Evolutionary conservation across 1,284 basidiomycete genomes (phyloP).

Genomic region (Cryptococcus wingfieldii): DNA sequence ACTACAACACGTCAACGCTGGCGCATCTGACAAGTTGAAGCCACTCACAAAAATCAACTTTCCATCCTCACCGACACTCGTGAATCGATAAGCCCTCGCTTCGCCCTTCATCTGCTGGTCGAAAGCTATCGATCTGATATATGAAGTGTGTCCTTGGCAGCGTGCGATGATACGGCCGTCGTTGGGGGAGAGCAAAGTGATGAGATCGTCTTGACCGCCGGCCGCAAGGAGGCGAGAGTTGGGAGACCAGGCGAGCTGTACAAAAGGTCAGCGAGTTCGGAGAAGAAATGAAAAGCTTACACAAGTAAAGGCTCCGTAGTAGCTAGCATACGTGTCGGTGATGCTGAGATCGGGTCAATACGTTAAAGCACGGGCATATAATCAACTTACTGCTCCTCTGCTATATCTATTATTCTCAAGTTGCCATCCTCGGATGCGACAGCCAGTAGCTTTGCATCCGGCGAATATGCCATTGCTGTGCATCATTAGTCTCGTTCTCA

Average conservation of each 20-base stretch:
- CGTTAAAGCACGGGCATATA: not conserved
- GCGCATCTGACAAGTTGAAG: not conserved
- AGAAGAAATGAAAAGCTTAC: slow-evolving; percentile 16
- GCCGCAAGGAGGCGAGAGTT: slow-evolving; percentile 89
- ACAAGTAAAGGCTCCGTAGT: slow-evolving; percentile 84
- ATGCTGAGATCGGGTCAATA: slow-evolving; percentile 53
- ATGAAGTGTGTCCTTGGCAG: slow-evolving; percentile 94
- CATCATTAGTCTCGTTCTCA: not conserved
- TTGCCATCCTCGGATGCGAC: slow-evolving; percentile 85
- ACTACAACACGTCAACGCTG: slow-evolving; percentile 52
- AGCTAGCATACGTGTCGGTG: slow-evolving; percentile 83
- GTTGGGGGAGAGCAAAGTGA: slow-evolving; percentile 75
- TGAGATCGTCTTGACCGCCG: slow-evolving; percentile 88
- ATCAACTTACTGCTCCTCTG: slow-evolving; percentile 68
- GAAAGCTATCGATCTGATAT: slow-evolving; percentile 83
- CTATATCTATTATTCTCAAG: slow-evolving; percentile 76
- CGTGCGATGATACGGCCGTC: slow-evolving; percentile 90
- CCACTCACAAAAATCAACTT: slow-evolving; percentile 72
- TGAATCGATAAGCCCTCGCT: slow-evolving; percentile 82
- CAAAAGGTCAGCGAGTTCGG: not conserved
- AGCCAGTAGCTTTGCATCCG: slow-evolving; percentile 79
- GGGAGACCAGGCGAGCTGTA: slow-evolving; percentile 78
- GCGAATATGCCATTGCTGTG: slow-evolving; percentile 80
- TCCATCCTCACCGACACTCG: slow-evolving; percentile 90
- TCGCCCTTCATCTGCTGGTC: slow-evolving; percentile 73